Evolutionary conservation across 495 filamentous ascomycete genomes (phyloP).

Genomic region (Penicillium pulvis): DNA sequence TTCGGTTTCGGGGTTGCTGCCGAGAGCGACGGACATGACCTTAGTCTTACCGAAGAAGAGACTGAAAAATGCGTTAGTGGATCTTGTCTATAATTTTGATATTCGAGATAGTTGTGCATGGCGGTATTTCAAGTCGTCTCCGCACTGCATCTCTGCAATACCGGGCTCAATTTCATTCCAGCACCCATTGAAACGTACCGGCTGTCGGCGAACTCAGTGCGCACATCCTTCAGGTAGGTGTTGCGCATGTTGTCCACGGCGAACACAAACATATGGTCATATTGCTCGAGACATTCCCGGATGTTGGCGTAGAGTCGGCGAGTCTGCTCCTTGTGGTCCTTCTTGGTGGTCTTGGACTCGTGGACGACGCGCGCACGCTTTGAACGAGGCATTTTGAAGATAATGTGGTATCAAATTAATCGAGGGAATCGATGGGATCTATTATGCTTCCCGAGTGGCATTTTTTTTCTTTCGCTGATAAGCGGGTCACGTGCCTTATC

Average conservation of each 20-base stretch:
- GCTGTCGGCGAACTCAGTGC: slow-evolving; percentile 79
- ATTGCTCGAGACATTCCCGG: slow-evolving; percentile 79
- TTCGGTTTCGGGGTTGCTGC: slow-evolving; percentile 70
- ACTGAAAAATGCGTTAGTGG: slow-evolving; percentile 42
- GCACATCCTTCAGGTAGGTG: slow-evolving; percentile 90
- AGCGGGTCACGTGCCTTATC: slow-evolving; percentile 48
- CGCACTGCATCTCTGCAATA: not conserved
- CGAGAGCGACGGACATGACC: slow-evolving; percentile 93
- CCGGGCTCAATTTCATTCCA: not conserved
- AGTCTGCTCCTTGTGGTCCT: slow-evolving; percentile 85
- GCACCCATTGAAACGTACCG: slow-evolving; percentile 55
- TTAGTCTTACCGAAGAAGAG: slow-evolving; percentile 99
- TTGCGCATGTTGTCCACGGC: slow-evolving; percentile 98
- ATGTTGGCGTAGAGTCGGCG: slow-evolving; percentile 85
- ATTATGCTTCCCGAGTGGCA: slow-evolving; percentile 18
- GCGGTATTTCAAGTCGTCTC: not conserved
- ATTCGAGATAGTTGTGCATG: not conserved
- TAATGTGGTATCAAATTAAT: slow-evolving; percentile 9
- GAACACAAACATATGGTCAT: slow-evolving; percentile 92
- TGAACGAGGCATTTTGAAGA: slow-evolving; percentile 83
- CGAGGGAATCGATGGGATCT: slow-evolving; percentile 5
- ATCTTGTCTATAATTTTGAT: slow-evolving; percentile 4
- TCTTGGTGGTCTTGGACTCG: slow-evolving; percentile 87
- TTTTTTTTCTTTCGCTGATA: slow-evolving; percentile 46
- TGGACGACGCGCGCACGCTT: slow-evolving; percentile 89